Conservation (phyloP, 2,329 filamentous ascomycete genomes). For the Xylariaceae sp. region DNA sequence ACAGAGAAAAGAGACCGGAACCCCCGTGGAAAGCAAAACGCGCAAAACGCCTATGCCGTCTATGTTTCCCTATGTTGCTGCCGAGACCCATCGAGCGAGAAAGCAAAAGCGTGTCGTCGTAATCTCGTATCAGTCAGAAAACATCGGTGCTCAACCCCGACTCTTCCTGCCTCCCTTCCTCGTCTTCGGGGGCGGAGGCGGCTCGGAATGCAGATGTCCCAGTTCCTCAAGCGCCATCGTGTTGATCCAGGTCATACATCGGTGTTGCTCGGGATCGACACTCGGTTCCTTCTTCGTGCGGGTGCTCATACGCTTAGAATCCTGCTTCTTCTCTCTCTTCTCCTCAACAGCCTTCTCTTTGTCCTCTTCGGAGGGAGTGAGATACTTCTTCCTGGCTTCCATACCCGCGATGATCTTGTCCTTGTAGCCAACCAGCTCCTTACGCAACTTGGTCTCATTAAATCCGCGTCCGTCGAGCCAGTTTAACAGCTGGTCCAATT, state of each 20-base stretch:
- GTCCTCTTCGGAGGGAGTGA: constrained; percentile 43
- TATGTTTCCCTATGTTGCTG: no score
- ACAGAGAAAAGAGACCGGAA: no score
- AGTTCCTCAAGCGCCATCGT: constrained; percentile 54
- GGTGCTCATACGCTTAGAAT: constrained; percentile 43
- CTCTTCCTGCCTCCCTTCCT: constrained; percentile 49
- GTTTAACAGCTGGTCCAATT: constrained; percentile 72
- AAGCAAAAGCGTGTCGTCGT: no score
- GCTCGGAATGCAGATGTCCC: constrained; percentile 54
- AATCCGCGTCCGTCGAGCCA: constrained; percentile 87
- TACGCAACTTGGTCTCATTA: constrained; percentile 82
- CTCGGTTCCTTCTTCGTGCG: constrained; percentile 45
- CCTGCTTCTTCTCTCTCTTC: constrained; percentile 33
- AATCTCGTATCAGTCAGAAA: no score
- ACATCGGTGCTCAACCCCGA: constrained; percentile 9
- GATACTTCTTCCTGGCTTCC: constrained; percentile 72
- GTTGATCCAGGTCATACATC: constrained; percentile 54
- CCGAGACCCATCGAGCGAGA: no score
- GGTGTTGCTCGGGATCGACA: constrained; percentile 43
- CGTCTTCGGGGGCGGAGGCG: constrained; percentile 47
- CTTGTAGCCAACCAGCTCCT: constrained; percentile 75
- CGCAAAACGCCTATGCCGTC: no score
- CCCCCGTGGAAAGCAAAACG: no score
- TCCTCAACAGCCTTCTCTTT: constrained; percentile 33
- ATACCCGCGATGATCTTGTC: constrained; percentile 76